Evolutionary conservation across 176 grass and related monocot species (phyloP).

Genomic region (Alopecurus myosuroides): DNA sequence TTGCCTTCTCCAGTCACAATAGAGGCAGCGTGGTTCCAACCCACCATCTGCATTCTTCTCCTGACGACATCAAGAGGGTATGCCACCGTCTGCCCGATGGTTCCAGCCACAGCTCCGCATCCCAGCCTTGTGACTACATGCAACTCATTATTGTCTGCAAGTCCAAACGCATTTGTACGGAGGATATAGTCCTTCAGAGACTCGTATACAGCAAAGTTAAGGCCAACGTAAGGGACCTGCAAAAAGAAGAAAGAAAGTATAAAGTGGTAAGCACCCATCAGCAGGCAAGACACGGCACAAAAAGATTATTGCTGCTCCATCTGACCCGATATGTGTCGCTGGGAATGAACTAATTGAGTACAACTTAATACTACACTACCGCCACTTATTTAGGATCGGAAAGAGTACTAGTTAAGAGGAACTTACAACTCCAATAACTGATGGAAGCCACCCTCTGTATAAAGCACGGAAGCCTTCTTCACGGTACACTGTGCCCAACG

Average conservation of each 20-base stretch:
- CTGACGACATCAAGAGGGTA: slow-evolving; percentile 96
- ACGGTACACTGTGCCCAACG: slow-evolving; percentile 84
- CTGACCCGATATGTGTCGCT: too few species aligned
- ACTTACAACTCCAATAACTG: slow-evolving; percentile 99
- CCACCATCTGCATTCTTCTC: slow-evolving; percentile 99
- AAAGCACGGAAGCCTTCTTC: slow-evolving; percentile 98
- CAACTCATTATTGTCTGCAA: slow-evolving; percentile 75
- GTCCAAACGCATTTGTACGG: slow-evolving; percentile 54
- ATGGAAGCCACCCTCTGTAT: slow-evolving; percentile 99
- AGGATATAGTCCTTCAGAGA: slow-evolving; percentile 87
- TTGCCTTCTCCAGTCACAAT: slow-evolving; percentile 69
- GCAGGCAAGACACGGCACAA: neutral
- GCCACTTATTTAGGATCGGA: too few species aligned
- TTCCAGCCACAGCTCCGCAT: slow-evolving; percentile 87
- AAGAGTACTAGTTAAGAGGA: neutral
- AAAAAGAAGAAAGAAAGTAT: slow-evolving; percentile 15
- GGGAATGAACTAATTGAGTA: too few species aligned
- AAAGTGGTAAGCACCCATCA: neutral
- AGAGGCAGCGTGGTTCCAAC: slow-evolving; percentile 85
- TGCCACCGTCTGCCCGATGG: slow-evolving; percentile 91
- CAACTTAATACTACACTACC: too few species aligned
- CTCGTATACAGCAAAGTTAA: slow-evolving; percentile 97
- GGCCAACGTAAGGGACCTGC: slow-evolving; percentile 91
- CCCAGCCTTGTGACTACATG: slow-evolving; percentile 69
- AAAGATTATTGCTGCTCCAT: neutral